These are phyloP conservation scores for Saturnispora ahearnii DNA, from an alignment of 805 yeast species.

Conservation along the genomic window DNA sequence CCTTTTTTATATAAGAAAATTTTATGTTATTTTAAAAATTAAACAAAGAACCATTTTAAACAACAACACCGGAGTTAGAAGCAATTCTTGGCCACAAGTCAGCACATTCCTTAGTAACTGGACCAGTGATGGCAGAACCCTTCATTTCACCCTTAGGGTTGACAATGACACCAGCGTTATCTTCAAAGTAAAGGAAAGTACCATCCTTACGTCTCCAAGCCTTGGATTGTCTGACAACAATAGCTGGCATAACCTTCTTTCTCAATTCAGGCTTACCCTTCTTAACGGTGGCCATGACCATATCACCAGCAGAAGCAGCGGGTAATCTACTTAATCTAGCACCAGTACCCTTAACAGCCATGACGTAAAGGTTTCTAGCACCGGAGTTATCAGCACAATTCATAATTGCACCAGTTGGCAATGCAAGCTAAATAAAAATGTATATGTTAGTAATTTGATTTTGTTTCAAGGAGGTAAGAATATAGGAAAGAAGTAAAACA, in stretches of 20 bases:
- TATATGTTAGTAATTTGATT: constrained; percentile 12
- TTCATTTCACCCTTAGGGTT: constrained; percentile 99
- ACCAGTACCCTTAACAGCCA: constrained; percentile 99
- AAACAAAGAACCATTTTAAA: constrained; percentile 39
- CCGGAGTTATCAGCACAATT: constrained; percentile 99
- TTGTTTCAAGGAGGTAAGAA: no score
- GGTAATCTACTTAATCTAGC: constrained; percentile 99
- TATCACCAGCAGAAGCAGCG: constrained; percentile 99
- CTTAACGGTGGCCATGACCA: constrained; percentile 99
- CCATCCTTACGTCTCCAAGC: constrained; percentile 99
- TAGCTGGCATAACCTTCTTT: constrained; percentile 99
- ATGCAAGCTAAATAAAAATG: constrained; percentile 70
- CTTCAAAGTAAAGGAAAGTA: constrained; percentile 98
- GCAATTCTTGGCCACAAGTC: constrained; percentile 99
- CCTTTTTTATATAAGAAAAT: no score
- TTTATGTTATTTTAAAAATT: neutral
- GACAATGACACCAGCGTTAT: constrained; percentile 99
- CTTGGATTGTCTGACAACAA: constrained; percentile 97
- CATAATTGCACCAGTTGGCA: constrained; percentile 99
- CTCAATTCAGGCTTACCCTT: constrained; percentile 99
- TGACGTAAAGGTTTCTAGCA: constrained; percentile 98
- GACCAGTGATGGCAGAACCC: constrained; percentile 99
- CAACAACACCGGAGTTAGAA: constrained; percentile 99
- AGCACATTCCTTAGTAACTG: constrained; percentile 99
- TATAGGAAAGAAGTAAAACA: no score